phyloP scores from a whole-genome alignment of 495 filamentous ascomycete species.

The Xylaria acuta region DNA sequence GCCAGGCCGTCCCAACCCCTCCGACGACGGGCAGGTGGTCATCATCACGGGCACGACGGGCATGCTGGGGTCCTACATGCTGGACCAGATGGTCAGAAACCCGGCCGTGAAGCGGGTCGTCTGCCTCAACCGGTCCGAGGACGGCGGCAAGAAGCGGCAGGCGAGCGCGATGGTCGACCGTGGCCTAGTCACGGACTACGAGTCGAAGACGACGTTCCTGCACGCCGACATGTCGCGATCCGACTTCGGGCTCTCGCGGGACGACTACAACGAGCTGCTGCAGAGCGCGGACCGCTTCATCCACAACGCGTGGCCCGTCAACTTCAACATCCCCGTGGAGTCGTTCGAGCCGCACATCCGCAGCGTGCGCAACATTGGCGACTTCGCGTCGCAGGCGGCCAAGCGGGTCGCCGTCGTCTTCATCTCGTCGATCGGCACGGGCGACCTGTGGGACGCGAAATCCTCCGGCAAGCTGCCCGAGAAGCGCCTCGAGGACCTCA shows the following conservation, averaged over 20 bases:
- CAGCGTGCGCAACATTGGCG: constrained; percentile 59
- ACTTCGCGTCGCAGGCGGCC: constrained; percentile 54
- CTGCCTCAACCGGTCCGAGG: constrained; percentile 60
- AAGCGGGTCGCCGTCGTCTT: constrained; percentile 59
- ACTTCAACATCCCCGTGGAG: constrained; percentile 64
- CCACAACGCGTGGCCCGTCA: constrained; percentile 69
- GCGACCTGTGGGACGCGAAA: constrained; percentile 44
- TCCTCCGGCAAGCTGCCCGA: constrained; percentile 51
- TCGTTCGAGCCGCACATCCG: constrained; percentile 62
- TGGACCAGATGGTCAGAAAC: constrained; percentile 49
- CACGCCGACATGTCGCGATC: constrained; percentile 53
- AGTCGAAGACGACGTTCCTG: constrained; percentile 55
- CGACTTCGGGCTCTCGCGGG: constrained; percentile 51
- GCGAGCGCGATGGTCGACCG: constrained; percentile 38
- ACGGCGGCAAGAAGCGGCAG: constrained; percentile 47
- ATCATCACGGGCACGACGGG: constrained; percentile 67
- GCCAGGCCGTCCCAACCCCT: constrained; percentile 40
- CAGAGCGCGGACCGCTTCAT: constrained; percentile 56
- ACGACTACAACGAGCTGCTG: constrained; percentile 48
- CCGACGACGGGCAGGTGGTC: constrained; percentile 50
- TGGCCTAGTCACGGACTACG: constrained; percentile 44
- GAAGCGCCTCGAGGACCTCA: constrained; percentile 48
- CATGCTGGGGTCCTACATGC: constrained; percentile 63
- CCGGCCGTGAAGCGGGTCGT: constrained; percentile 54
- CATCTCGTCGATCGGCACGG: constrained; percentile 59